A percentile compares a stretch with the other conserved stretches of the same genome.
These are phyloP conservation scores for Colletotrichum chrysophilum DNA, from an alignment of 2,329 filamentous ascomycete genomes.

Conservation along the genomic window DNA sequence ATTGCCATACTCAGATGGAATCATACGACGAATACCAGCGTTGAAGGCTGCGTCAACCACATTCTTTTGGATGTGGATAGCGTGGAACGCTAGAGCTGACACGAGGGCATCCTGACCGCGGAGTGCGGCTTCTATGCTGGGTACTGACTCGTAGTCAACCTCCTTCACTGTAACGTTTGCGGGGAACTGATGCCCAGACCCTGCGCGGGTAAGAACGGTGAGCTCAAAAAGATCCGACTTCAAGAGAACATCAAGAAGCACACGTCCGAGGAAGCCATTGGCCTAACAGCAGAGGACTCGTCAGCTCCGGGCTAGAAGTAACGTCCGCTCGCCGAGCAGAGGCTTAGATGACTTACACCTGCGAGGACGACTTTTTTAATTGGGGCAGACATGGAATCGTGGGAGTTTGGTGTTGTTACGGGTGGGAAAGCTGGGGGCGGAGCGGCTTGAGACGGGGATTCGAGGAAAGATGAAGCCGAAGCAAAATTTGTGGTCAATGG, in stretches of 20 bases:
- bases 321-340: neutral
- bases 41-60: constrained; percentile 57
- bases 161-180: constrained; percentile 33
- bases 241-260: constrained; percentile 34
- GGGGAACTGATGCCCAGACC: constrained; percentile 44
- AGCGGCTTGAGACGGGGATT: neutral
- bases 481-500: neutral
- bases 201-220: constrained; percentile 39
- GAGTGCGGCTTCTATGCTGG: constrained; percentile 55
- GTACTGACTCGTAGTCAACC: constrained; percentile 41
- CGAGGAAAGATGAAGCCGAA: neutral
- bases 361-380: neutral
- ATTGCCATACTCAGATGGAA: constrained; percentile 55
- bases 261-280: constrained; percentile 34
- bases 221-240: constrained; percentile 37
- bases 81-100: constrained; percentile 44
- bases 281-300: constrained; percentile 26
- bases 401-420: neutral
- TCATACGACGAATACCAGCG: constrained; percentile 59
- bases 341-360: neutral
- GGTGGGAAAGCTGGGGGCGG: neutral
- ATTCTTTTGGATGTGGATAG: constrained; percentile 48
- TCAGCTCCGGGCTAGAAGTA: neutral
- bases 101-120: constrained; percentile 62
- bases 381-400: neutral